Base-by-base conservation (phyloP, 2,329 filamentous ascomycete species). In the Verticillium isaacii region DNA sequence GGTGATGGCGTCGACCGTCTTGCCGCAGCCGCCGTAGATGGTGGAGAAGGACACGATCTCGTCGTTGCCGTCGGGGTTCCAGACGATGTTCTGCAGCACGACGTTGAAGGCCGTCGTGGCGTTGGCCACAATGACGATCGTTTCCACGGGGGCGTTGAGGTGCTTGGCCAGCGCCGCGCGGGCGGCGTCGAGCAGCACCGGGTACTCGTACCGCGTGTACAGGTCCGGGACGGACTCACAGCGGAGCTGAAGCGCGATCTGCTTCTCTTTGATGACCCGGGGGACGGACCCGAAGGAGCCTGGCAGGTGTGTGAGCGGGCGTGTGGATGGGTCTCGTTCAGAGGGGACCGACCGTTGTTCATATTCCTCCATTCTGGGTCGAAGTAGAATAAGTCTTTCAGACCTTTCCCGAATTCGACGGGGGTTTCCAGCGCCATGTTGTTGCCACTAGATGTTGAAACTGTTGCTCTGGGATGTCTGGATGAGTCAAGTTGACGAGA, bases 251-350 rank as follows among this genome's bases (percentile, higher is more conserved):
- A 89, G 90, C n/a, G 79, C 69, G n/a, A 83, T 86, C 23, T 89
- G 81, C 58, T 80, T 81, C 15, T 82, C 74, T 17, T 82, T 84
- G 63, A 97, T 80, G 23, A 76, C 71, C 11, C 75, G 78, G 3
- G 93, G 93, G 68, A 88, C 87, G 2, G 89, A 88, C 36, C 93
- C 93, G 72, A 91, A 97, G 1, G 92, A 96, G 57, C 92, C 90
- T 87, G 56, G 29, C 29, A 29, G 6, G 19, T 19, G 34, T 54
- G 34, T 66, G 64, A 62, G 52, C 17, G 45, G 50, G 32, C 29
- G 29, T 4, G 68, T 72, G 59, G n/a, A 23, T 45, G 58, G 54
- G 58, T 5, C 32, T 2, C 19, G 29, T 17, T 34, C 37, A 17
- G 6, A n/a, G 32, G 12, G 12, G 12, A 65, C 71, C 63, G 76